Evolutionary conservation across 805 yeast species (phyloP), one percentile per base, ranked within the genome.

Genomic region (Starmerella asiatica): DNA sequence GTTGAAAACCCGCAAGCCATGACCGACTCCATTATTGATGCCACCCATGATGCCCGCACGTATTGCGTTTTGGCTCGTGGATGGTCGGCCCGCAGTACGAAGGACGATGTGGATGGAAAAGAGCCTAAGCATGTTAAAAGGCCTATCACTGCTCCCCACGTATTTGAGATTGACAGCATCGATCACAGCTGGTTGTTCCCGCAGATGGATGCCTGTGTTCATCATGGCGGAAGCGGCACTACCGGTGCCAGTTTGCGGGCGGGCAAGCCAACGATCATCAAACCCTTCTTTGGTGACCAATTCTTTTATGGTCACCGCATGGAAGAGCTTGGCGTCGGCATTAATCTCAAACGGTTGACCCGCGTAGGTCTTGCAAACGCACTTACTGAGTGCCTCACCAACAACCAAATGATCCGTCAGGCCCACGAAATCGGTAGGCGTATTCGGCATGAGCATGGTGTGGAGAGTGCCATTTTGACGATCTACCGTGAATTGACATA

Each of bases 111-210:
- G 14, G 52, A 55, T 4, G 40, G 61, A 23, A 73, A 19, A 20
- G 69, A 40, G 43, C 7, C 7, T 7, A 50, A 38, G 49, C 53
- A 49, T 32, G 40, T 30, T 19, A 32, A 37, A 29, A 36, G 21
- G 32, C 48, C 44, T 1, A 42, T 47, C 21, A 21, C 42, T 8
- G 42, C 31, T 1, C 61, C 64, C 0, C 75, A 75, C 49, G 70
- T 88, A 2, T 81, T 62, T 54, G 75, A 73, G 47, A 63, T 82
- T 5, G 91, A 91, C 2, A 56, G 76, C 8, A 66, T 82, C 12
- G 94, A 95, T 0, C 97, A 88, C 56, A 94, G 85, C 55, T 88
- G 97, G 97, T 62, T 88, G 28, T 88, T 88, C 59, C 79, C 88
- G 0, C 75, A 73, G 45, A 65, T 88, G 32, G 94, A 88, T 60